phyloP scores from a whole-genome alignment of 495 filamentous ascomycete genomes.

The Rhizodiscina lignyota region DNA sequence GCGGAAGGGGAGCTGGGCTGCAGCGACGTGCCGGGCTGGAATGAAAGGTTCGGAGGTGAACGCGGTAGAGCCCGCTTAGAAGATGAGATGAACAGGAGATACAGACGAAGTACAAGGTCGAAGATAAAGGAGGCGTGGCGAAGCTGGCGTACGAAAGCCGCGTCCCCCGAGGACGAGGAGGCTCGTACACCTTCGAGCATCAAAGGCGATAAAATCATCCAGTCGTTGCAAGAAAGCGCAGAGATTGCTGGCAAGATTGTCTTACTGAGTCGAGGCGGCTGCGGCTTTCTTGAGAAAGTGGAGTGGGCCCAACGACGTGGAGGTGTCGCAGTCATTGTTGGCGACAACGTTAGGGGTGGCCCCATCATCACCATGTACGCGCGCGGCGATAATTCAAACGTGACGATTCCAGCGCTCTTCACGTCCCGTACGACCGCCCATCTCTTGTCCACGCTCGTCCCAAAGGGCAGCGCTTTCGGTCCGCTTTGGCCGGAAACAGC shows the following conservation, averaged over 20 bases:
- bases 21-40: conserved; percentile 93
- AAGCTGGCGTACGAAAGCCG: background rate
- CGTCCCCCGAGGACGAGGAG: too few relatives aligned
- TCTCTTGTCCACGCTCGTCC: conserved; percentile 76
- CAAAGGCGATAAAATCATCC: conserved; percentile 61
- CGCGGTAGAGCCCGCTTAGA: too few relatives aligned
- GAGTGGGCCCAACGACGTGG: conserved; percentile 91
- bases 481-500: conserved; percentile 30
- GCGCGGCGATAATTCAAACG: conserved; percentile 79
- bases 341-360: conserved; percentile 77
- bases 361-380: conserved; percentile 93
- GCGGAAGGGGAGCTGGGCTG: conserved; percentile 86
- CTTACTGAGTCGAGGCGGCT: conserved; percentile 77
- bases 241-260: conserved; percentile 91
- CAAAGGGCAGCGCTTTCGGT: conserved; percentile 36
- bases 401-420: conserved; percentile 86
- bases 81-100: background rate
- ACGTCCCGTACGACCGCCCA: conserved; percentile 91
- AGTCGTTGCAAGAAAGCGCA: conserved; percentile 82
- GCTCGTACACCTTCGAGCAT: background rate
- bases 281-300: conserved; percentile 92
- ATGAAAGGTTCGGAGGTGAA: conserved; percentile 27
- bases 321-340: conserved; percentile 78
- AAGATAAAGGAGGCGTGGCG: background rate
- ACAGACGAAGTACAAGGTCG: background rate